A percentile compares a stretch with the other conserved stretches of the same genome.
phyloP scores from a whole-genome alignment of 192 early-diverging fungal species.

The Thoreauomyces humboldtii region DNA sequence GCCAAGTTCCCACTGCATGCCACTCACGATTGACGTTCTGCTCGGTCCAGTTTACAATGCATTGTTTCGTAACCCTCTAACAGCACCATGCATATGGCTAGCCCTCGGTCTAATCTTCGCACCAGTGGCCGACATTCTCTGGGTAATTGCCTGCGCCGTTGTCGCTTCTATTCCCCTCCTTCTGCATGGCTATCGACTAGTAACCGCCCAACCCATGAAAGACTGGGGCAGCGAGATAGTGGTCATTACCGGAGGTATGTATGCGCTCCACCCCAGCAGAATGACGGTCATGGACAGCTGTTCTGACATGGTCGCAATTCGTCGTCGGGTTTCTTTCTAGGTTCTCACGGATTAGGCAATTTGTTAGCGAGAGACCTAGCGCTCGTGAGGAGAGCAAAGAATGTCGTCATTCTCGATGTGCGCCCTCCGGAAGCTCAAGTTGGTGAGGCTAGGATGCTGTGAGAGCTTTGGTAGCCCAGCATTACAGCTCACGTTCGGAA shows the following conservation, averaged over 20 bases:
- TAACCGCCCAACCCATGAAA: constrained; percentile 6
- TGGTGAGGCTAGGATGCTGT: constrained; percentile 28
- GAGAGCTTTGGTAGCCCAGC: neutral
- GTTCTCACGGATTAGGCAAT: constrained; percentile 59
- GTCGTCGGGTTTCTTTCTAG: constrained; percentile 21
- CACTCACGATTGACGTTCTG: constrained; percentile 15
- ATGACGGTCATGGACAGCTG: neutral
- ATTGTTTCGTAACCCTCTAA: constrained; percentile 13
- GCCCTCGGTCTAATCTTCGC: neutral
- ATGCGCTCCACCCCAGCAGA: too few species aligned
- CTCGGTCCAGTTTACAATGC: constrained; percentile 15
- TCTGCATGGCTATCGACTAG: constrained; percentile 6
- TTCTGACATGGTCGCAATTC: neutral
- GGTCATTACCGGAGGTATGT: constrained; percentile 60
- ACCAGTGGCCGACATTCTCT: neutral
- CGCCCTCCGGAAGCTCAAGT: neutral
- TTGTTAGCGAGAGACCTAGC: too few species aligned
- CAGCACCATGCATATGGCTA: constrained; percentile 13
- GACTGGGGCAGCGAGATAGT: constrained; percentile 63
- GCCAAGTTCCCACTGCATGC: too few species aligned
- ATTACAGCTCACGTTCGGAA: neutral
- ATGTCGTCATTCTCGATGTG: constrained; percentile 58
- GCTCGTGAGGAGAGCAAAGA: too few species aligned
- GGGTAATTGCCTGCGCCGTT: neutral
- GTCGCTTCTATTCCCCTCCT: constrained; percentile 1